Percentiles rank a stretch among this genome's conserved stretches.
phyloP scores from a whole-genome alignment of 1,284 basidiomycete species.

The Gymnopus androsaceus region DNA sequence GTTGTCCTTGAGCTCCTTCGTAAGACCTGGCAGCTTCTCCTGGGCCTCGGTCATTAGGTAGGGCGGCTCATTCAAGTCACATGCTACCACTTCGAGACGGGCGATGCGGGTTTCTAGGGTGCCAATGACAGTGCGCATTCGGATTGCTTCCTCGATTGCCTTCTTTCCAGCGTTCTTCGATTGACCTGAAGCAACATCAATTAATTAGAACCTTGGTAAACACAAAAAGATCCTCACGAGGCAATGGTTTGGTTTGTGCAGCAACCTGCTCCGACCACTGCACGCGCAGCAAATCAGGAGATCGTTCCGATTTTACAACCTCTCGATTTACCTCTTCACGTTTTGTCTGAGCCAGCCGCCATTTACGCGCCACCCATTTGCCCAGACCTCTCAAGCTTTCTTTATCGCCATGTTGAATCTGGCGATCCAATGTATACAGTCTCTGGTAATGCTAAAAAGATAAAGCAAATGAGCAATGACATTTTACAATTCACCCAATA shows the following conservation, averaged over 20 bases:
- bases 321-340: conserved; percentile 8
- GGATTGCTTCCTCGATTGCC: background rate
- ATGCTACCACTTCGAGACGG: background rate
- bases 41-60: background rate
- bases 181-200: background rate
- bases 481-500: background rate
- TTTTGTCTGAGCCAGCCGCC: conserved; percentile 8
- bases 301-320: background rate
- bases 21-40: background rate
- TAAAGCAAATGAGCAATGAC: too few relatives aligned
- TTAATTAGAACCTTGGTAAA: background rate
- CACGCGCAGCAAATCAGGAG: conserved; percentile 7
- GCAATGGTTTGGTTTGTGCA: conserved; percentile 19
- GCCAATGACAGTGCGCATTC: background rate
- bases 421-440: conserved; percentile 26
- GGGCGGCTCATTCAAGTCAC: background rate
- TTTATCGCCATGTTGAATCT: conserved; percentile 24
- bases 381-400: conserved; percentile 15
- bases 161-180: background rate
- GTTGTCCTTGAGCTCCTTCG: background rate
- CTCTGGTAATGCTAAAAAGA: conserved; percentile 19
- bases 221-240: conserved; percentile 11
- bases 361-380: conserved; percentile 20
- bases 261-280: conserved; percentile 23
- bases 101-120: conserved; percentile 2